Percentiles rank a stretch among this genome's conserved stretches.
Conservation (phyloP, 2,329 filamentous ascomycete genomes). For the Fonsecaea pedrosoi region DNA sequence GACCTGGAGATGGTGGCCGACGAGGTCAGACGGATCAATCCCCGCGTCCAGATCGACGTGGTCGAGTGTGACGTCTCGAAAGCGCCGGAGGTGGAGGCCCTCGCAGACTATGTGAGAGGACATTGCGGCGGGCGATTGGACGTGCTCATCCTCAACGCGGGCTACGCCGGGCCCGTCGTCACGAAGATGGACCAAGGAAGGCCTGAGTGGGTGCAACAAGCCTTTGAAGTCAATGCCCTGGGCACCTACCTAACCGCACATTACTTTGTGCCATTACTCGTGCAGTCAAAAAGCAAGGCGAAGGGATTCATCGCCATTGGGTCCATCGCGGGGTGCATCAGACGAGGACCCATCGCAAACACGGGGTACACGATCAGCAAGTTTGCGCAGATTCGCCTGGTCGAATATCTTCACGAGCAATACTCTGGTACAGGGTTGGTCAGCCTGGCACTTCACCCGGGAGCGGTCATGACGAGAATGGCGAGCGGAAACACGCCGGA, state of each 20-base stretch:
- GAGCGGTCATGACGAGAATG: conserved; percentile 48
- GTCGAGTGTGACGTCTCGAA: conserved; percentile 45
- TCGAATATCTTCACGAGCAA: conserved; percentile 50
- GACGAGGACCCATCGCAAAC: conserved; percentile 50
- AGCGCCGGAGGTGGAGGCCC: conserved; percentile 39
- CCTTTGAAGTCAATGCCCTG: conserved; percentile 48
- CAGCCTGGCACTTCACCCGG: conserved; percentile 47
- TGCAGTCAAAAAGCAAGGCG: conserved; percentile 40
- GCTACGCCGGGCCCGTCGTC: conserved; percentile 46
- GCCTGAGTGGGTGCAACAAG: conserved; percentile 46
- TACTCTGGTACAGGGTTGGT: conserved; percentile 41
- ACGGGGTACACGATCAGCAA: conserved; percentile 49
- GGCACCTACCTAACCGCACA: conserved; percentile 49
- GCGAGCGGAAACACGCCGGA: conserved; percentile 42
- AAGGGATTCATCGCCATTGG: conserved; percentile 46
- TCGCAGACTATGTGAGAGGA: conserved; percentile 34
- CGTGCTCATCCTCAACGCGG: conserved; percentile 41
- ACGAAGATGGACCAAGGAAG: conserved; percentile 45
- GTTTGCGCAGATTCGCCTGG: conserved; percentile 47
- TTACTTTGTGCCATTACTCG: conserved; percentile 45
- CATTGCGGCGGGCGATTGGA: conserved; percentile 34
- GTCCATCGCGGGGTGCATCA: conserved; percentile 46
- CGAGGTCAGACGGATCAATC: conserved; percentile 40
- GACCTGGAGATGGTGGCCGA: conserved; percentile 43
- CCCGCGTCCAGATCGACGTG: conserved; percentile 41